Percentiles rank a stretch among this genome's conserved stretches.
phyloP scores from a whole-genome alignment of 2,329 filamentous ascomycete species.

The Trichoderma cornu-damae region DNA sequence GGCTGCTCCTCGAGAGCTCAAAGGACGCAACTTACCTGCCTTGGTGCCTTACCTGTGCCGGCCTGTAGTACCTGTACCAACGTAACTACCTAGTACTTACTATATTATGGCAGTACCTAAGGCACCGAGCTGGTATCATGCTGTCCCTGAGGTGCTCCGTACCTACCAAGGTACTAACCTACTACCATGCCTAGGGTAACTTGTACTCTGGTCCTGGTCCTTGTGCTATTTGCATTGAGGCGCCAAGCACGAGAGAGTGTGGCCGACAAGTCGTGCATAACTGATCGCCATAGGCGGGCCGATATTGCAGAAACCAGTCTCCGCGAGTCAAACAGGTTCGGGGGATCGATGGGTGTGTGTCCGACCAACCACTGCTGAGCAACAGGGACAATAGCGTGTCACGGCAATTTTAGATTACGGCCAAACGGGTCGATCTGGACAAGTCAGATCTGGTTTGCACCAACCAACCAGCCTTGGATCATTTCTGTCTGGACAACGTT shows the following conservation, averaged over 20 bases:
- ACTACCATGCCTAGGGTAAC: no score
- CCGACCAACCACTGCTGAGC: constrained; percentile 14
- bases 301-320: constrained; percentile 10
- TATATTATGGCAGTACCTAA: no score
- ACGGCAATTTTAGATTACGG: constrained; percentile 19
- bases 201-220: no score
- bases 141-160: no score
- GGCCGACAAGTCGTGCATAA: constrained; percentile 9
- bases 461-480: constrained; percentile 9
- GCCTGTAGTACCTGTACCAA: no score
- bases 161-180: no score
- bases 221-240: no score
- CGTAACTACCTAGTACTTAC: no score
- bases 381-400: constrained; percentile 19
- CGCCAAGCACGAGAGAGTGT: background rate
- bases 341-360: constrained; percentile 13
- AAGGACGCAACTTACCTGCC: no score
- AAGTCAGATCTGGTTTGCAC: constrained; percentile 17
- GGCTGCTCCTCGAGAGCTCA: no score
- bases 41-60: no score
- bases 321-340: constrained; percentile 15
- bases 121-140: no score
- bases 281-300: constrained; percentile 14
- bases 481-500: background rate
- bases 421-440: constrained; percentile 19